These are phyloP conservation scores for Striga hermonthica DNA, from an alignment of 305 asterid species.

Conservation along the genomic window DNA sequence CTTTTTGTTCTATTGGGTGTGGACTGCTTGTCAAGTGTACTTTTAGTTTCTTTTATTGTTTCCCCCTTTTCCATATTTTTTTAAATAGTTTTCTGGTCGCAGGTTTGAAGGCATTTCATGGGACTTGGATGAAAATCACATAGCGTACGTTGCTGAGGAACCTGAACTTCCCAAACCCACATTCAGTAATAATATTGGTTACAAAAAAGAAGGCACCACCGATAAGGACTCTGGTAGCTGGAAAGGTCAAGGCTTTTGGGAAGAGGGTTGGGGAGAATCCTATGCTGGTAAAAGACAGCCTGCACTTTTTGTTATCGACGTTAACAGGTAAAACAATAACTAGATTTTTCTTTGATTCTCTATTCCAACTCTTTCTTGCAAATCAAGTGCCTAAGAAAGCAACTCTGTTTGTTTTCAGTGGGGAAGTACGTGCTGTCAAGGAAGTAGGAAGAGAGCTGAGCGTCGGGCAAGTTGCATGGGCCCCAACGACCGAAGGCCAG, in stretches of 20 bases:
- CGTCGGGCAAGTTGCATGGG: slow-evolving; percentile 94
- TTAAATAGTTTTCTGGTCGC: slow-evolving; percentile 27
- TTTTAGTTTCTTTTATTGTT: too few species aligned
- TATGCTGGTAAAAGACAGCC: slow-evolving; percentile 86
- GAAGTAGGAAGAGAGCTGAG: slow-evolving; percentile 66
- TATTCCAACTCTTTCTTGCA: too few species aligned
- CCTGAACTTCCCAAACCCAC: slow-evolving; percentile 68
- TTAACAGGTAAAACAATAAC: slow-evolving; percentile 44
- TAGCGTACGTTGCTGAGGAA: slow-evolving; percentile 95
- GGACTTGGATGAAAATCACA: slow-evolving; percentile 72
- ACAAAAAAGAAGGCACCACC: slow-evolving; percentile 43
- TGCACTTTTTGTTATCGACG: slow-evolving; percentile 68
- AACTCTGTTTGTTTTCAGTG: slow-evolving; percentile 63
- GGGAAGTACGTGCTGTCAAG: slow-evolving; percentile 56
- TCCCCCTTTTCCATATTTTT: background rate
- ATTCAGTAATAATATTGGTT: slow-evolving; percentile 47
- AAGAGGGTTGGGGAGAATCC: slow-evolving; percentile 97
- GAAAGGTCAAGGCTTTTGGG: slow-evolving; percentile 91
- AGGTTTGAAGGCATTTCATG: slow-evolving; percentile 98
- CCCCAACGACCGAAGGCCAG: slow-evolving; percentile 56
- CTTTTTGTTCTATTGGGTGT: too few species aligned
- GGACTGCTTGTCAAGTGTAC: too few species aligned
- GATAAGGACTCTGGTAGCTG: slow-evolving; percentile 76
- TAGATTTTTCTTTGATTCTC: background rate
- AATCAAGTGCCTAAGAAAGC: background rate